phyloP scores from a whole-genome alignment of 257 asterid genomes.

The Solanum sparsipilum region DNA sequence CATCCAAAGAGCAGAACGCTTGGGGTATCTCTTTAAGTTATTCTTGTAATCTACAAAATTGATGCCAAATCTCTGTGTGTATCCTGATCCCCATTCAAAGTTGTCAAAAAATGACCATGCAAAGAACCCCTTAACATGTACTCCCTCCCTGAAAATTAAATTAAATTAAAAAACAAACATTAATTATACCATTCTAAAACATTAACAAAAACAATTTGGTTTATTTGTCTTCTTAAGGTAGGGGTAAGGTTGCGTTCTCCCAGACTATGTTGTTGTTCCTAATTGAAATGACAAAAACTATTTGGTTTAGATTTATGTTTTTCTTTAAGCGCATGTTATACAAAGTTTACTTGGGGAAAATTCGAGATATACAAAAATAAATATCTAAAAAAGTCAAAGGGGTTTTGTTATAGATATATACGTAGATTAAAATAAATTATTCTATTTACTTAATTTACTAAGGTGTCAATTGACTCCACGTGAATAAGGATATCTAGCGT shows the following conservation, averaged over 20 bases:
- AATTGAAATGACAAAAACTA: neutral
- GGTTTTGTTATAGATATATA: no score
- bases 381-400: neutral
- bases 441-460: no score
- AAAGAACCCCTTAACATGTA: constrained; percentile 1
- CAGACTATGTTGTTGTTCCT: no score
- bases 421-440: no score
- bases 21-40: neutral
- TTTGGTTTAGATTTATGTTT: neutral
- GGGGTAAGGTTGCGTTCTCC: no score
- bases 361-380: no score
- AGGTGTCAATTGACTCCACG: neutral
- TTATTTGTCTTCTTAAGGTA: no score
- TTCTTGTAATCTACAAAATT: constrained; percentile 3
- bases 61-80: neutral
- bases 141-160: neutral
- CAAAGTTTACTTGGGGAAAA: neutral
- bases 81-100: constrained; percentile 3
- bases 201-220: neutral
- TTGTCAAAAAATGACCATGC: constrained; percentile 7
- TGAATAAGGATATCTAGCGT: no score
- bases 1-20: constrained; percentile 3
- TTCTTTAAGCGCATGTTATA: neutral
- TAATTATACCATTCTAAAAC: neutral
- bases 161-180: neutral